These are phyloP conservation scores for Acacia confusa DNA, from an alignment of 306 rosid species.

Conservation along the genomic window DNA sequence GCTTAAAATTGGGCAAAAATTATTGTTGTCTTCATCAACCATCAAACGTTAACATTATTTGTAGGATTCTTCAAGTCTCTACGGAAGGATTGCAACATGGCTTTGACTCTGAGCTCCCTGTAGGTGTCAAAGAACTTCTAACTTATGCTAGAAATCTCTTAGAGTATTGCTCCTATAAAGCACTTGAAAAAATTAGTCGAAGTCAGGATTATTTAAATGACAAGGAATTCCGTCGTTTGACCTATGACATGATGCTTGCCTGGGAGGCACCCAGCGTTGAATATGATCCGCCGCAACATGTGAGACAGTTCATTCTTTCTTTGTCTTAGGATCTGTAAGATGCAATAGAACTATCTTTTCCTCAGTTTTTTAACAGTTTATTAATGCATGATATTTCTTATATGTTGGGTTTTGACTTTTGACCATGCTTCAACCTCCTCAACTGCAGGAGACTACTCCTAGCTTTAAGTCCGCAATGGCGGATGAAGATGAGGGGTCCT, in stretches of 20 bases:
- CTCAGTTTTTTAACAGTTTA: not conserved
- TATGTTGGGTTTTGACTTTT: not conserved
- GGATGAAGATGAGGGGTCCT: conserved; percentile 72
- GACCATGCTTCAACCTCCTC: conserved; percentile 14
- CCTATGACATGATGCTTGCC: conserved; percentile 93
- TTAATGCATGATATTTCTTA: not conserved
- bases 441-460: conserved; percentile 55
- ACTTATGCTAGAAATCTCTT: conserved; percentile 71
- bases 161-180: conserved; percentile 74
- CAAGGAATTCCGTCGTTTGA: conserved; percentile 62
- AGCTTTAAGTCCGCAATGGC: conserved; percentile 42
- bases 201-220: conserved; percentile 55
- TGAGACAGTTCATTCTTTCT: conserved; percentile 39
- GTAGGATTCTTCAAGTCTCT: conserved; percentile 69
- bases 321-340: conserved; percentile 26
- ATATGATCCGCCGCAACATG: conserved; percentile 37
- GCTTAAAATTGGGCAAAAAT: not conserved
- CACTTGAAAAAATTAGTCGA: conserved; percentile 46
- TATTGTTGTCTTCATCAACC: not conserved
- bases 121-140: conserved; percentile 53
- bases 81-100: conserved; percentile 63
- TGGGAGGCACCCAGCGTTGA: conserved; percentile 81
- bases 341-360: not conserved
- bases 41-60: not conserved
- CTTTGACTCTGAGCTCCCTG: conserved; percentile 69